Base-by-base conservation (phyloP, 345 rosid genomes). In the Microthlaspi erraticum region DNA sequence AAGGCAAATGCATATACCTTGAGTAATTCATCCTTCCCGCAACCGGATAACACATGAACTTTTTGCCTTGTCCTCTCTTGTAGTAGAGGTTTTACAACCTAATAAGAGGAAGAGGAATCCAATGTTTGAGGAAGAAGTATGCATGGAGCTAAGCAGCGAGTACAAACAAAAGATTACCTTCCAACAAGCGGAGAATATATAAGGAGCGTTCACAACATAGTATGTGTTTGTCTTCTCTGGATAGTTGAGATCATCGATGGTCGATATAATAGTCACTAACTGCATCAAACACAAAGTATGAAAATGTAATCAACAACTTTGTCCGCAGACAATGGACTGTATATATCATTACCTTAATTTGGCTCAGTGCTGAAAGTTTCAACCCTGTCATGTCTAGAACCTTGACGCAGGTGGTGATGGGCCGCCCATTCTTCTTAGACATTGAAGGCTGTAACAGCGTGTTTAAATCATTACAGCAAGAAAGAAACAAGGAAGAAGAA, bases 121-220 rank as follows among this genome's bases (percentile, higher is more conserved):
- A 33, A 56, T 2, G 32, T 62, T 61, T 32, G 32, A 26, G 66
- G 60, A 39, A 67, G 39, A 49, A 10, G 29, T 26, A 20, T 20
- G n/a, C n/a, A n/a, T n/a, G 64, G 32, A 73, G 39, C 77, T 32
- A 23, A 39, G n/a, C n/a, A 23, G 45, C 44, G 66, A 57, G 66
- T 57, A 16, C 36, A 38, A 49, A 59, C 48, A 59, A 19, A 29
- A 20, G 60, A 46, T 75, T 60, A 86, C 95, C 89, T 88, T 94
- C 96, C 96, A 94, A 78, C 97, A 87, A 41, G 97, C 91, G 6
- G 97, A 88, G 80, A 94, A 94, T 81, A 94, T 81, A 72, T 89
- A 91, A 14, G 97, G 99, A 46, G 78, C 97, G 65, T 94, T 94
- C 55, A 86, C 97, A 69, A 91, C 84, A 77, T 85, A 94, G 77